Conservation (phyloP, 768 basidiomycete genomes). For the Nidularia sp. region DNA sequence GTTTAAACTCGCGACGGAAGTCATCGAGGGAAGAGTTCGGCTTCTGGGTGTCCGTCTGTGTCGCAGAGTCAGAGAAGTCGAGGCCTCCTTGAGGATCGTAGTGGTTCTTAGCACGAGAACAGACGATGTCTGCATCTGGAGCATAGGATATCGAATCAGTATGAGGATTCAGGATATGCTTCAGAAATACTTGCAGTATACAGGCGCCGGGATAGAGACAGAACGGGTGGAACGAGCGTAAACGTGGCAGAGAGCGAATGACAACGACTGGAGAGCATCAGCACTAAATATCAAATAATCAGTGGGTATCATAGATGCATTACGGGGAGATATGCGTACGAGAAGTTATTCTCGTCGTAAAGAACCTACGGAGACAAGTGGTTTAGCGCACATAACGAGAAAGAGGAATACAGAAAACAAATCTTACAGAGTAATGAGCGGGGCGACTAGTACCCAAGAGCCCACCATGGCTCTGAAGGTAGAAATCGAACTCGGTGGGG, state of each 20-base stretch:
- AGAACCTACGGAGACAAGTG: slow-evolving; percentile 24
- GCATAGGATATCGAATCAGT: background rate
- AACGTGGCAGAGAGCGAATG: slow-evolving; percentile 56
- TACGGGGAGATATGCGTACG: slow-evolving; percentile 27
- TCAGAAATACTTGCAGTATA: slow-evolving; percentile 60
- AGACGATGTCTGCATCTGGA: slow-evolving; percentile 82
- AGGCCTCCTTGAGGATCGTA: slow-evolving; percentile 60
- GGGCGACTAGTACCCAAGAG: slow-evolving; percentile 69
- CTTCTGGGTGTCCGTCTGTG: slow-evolving; percentile 36
- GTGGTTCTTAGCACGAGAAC: slow-evolving; percentile 77
- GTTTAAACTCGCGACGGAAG: slow-evolving; percentile 52
- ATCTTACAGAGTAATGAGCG: slow-evolving; percentile 41
- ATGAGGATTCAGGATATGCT: background rate
- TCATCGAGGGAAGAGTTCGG: slow-evolving; percentile 39
- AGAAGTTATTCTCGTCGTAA: slow-evolving; percentile 53
- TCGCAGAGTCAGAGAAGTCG: slow-evolving; percentile 59
- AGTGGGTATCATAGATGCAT: background rate
- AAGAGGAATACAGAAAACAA: background rate
- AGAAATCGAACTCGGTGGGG: slow-evolving; percentile 76
- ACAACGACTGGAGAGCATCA: slow-evolving; percentile 60
- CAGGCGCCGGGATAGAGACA: slow-evolving; percentile 79
- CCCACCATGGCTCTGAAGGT: slow-evolving; percentile 73
- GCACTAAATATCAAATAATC: slow-evolving; percentile 29
- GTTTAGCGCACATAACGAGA: background rate
- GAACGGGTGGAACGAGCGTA: slow-evolving; percentile 76